phyloP scores from a whole-genome alignment of 495 filamentous ascomycete genomes.

The Tuber indicum region DNA sequence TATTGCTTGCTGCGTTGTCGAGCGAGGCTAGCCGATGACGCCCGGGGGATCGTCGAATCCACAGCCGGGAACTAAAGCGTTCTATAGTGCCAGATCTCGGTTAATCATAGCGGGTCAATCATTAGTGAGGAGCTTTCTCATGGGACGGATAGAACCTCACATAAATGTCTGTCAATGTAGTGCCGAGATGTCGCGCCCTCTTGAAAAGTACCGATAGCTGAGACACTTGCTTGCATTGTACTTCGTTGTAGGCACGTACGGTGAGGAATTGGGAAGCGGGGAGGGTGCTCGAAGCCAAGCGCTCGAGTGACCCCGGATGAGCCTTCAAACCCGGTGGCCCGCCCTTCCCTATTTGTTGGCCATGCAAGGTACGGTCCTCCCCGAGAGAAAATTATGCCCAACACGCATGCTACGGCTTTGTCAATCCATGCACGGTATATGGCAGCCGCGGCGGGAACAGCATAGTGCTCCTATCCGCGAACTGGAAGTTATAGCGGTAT shows the following conservation, averaged over 20 bases:
- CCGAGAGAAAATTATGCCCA: background rate
- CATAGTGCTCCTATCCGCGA: background rate
- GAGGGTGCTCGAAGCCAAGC: background rate
- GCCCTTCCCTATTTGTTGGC: background rate
- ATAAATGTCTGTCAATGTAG: background rate
- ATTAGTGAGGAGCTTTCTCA: background rate
- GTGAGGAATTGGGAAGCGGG: background rate
- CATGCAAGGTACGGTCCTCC: background rate
- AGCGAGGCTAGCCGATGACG: background rate
- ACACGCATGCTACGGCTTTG: background rate
- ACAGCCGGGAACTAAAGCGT: background rate
- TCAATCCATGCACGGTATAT: background rate
- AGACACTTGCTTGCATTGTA: background rate
- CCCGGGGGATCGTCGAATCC: background rate
- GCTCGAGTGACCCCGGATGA: background rate
- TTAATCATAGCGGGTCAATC: background rate
- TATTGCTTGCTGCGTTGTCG: background rate
- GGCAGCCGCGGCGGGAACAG: background rate
- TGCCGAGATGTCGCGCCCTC: background rate
- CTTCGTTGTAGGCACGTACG: background rate
- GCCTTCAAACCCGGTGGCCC: background rate
- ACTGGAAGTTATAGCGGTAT: background rate
- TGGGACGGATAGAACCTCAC: background rate
- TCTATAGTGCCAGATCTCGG: background rate
- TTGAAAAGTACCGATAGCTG: background rate